Percentiles rank a stretch among this genome's conserved stretches.
Evolutionary conservation across 2,329 filamentous ascomycete genomes (phyloP).

Genomic region (Bipolaris sorokiniana): DNA sequence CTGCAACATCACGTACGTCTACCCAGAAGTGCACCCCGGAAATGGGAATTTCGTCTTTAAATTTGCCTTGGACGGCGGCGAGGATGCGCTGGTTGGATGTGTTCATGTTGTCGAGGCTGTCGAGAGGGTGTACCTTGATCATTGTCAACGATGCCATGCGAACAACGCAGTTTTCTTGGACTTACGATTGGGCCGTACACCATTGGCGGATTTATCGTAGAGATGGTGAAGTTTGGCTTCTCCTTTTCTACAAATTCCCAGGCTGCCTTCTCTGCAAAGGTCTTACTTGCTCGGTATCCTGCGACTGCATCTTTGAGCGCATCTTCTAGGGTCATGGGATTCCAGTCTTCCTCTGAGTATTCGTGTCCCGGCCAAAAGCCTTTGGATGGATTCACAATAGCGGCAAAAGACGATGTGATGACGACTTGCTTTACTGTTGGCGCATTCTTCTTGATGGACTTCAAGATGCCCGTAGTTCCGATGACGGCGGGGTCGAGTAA

Average conservation of each 20-base stretch:
- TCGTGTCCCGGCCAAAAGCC: constrained; percentile 56
- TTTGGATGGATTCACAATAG: constrained; percentile 64
- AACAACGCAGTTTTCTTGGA: neutral
- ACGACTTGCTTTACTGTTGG: constrained; percentile 75
- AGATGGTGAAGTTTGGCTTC: constrained; percentile 57
- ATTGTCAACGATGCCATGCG: constrained; percentile 15
- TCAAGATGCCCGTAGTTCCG: constrained; percentile 67
- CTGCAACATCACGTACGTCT: constrained; percentile 63
- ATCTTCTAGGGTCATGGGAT: constrained; percentile 60
- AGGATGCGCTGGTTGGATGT: constrained; percentile 73
- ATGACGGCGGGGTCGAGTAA: constrained; percentile 67
- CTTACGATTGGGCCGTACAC: constrained; percentile 58
- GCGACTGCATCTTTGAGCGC: constrained; percentile 52
- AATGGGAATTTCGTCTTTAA: constrained; percentile 62
- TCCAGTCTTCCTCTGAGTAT: constrained; percentile 64
- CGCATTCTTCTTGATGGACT: constrained; percentile 56
- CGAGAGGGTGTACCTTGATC: constrained; percentile 60
- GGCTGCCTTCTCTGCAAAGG: constrained; percentile 64
- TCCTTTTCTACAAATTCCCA: constrained; percentile 61
- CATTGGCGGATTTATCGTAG: constrained; percentile 59
- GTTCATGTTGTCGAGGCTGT: constrained; percentile 69
- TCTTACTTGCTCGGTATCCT: constrained; percentile 64
- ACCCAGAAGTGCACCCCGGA: constrained; percentile 61
- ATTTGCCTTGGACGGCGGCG: constrained; percentile 67
- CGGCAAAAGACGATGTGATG: constrained; percentile 72